Conservation (phyloP, 202 grass and related monocot genomes). For the Tripidium arundinaceum region DNA sequence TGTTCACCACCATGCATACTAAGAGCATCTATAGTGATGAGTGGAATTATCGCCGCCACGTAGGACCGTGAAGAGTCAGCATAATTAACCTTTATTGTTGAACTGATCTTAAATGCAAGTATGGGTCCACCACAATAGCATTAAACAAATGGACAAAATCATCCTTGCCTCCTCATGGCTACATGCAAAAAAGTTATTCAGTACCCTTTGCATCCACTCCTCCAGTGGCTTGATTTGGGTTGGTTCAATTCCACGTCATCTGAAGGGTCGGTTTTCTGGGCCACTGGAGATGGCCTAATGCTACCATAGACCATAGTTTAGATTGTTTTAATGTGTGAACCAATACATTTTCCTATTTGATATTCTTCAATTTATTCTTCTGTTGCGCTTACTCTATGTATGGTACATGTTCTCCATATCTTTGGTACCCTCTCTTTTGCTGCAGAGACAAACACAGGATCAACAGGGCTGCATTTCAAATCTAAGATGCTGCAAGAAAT, state of each 20-base stretch:
- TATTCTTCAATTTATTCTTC: constrained; percentile 19
- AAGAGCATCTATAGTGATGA: background rate
- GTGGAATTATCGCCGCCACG: background rate
- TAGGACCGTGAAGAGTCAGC: background rate
- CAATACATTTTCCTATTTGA: constrained; percentile 3
- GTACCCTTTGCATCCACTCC: background rate
- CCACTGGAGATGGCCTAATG: background rate
- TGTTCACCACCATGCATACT: background rate
- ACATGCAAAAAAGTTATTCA: background rate
- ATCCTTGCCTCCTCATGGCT: background rate
- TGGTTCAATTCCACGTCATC: background rate
- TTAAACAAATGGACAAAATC: background rate
- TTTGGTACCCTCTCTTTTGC: constrained; percentile 14
- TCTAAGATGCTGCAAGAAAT: constrained; percentile 70
- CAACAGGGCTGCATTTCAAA: constrained; percentile 95
- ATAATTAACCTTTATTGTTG: background rate
- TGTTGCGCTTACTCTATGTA: constrained; percentile 11
- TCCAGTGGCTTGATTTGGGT: background rate
- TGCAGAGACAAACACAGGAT: constrained; percentile 88
- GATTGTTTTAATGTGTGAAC: constrained; percentile 25
- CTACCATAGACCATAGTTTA: background rate
- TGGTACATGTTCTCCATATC: constrained; percentile 1
- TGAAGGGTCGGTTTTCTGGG: background rate
- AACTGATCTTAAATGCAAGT: background rate
- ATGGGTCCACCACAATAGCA: background rate